Evolutionary conservation across 768 basidiomycete genomes (phyloP).

Genomic region (Termitomyces eurrhizus): DNA sequence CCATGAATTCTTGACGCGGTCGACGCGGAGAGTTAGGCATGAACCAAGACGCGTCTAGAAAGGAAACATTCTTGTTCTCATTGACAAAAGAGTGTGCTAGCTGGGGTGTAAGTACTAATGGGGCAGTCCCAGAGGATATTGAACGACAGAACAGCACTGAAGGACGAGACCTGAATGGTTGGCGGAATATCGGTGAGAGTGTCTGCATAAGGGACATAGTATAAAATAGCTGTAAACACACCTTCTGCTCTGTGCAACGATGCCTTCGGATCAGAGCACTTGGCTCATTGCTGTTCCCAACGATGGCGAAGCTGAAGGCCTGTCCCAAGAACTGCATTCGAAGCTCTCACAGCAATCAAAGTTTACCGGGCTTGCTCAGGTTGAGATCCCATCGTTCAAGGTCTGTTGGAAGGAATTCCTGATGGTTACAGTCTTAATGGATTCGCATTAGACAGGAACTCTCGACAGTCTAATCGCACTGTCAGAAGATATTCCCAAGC

Average conservation of each 20-base stretch:
- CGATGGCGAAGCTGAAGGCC: constrained; percentile 79
- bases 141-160: constrained; percentile 17
- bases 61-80: constrained; percentile 28
- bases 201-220: constrained; percentile 4
- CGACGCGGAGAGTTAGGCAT: constrained; percentile 86
- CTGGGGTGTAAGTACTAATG: constrained; percentile 50
- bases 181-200: background rate
- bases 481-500: constrained; percentile 91
- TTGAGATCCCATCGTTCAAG: constrained; percentile 88
- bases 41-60: constrained; percentile 86
- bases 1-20: constrained; percentile 62
- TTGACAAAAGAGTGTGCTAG: constrained; percentile 35
- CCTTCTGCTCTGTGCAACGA: constrained; percentile 28
- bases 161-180: constrained; percentile 5
- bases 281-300: constrained; percentile 89
- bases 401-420: constrained; percentile 36
- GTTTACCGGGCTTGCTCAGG: constrained; percentile 53
- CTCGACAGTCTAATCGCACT: constrained; percentile 84
- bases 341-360: constrained; percentile 62
- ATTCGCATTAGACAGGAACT: constrained; percentile 74
- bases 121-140: constrained; percentile 38
- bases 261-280: constrained; percentile 96
- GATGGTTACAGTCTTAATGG: constrained; percentile 7
- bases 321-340: constrained; percentile 58
- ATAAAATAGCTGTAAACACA: constrained; percentile 20